phyloP scores from a whole-genome alignment of 352 stramenopile genomes.

The Globisporangium sylvaticum region DNA sequence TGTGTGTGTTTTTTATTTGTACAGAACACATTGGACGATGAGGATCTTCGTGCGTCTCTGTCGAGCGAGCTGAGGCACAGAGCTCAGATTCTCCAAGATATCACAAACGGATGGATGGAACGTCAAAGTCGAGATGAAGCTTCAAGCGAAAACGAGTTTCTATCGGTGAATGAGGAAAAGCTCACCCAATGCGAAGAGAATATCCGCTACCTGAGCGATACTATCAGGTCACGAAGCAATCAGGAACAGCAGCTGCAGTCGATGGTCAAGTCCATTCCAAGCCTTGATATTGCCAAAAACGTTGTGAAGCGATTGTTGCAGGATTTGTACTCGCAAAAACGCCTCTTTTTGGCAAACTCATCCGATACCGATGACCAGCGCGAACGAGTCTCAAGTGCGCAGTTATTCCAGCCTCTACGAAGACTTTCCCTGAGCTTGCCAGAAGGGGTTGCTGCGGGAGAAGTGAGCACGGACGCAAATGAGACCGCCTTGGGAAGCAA shows the following conservation, averaged over 20 bases:
- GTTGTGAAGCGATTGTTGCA: constrained; percentile 51
- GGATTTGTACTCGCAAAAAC: constrained; percentile 48
- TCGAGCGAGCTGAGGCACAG: constrained; percentile 47
- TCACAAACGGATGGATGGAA: constrained; percentile 28
- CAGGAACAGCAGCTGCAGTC: constrained; percentile 2
- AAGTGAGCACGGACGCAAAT: neutral
- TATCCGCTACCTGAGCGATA: constrained; percentile 49
- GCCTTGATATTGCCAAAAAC: constrained; percentile 36
- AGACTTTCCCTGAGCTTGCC: neutral
- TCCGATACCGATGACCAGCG: constrained; percentile 20
- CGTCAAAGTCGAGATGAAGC: neutral
- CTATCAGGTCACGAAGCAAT: constrained; percentile 23
- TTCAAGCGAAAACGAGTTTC: constrained; percentile 44
- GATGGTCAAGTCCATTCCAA: constrained; percentile 44
- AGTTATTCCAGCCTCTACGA: neutral
- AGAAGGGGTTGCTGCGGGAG: no score
- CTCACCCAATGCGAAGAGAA: constrained; percentile 54
- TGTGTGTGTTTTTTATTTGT: neutral
- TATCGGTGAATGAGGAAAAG: constrained; percentile 48
- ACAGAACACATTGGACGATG: constrained; percentile 46
- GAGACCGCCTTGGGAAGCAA: constrained; percentile 13
- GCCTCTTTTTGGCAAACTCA: constrained; percentile 31
- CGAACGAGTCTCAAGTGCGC: neutral
- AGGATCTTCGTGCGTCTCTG: constrained; percentile 51
- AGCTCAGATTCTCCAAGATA: constrained; percentile 42